A percentile compares a stretch with the other conserved stretches of the same genome.
Conservation (phyloP, 2,329 filamentous ascomycete genomes). For the Cercospora canescens region DNA sequence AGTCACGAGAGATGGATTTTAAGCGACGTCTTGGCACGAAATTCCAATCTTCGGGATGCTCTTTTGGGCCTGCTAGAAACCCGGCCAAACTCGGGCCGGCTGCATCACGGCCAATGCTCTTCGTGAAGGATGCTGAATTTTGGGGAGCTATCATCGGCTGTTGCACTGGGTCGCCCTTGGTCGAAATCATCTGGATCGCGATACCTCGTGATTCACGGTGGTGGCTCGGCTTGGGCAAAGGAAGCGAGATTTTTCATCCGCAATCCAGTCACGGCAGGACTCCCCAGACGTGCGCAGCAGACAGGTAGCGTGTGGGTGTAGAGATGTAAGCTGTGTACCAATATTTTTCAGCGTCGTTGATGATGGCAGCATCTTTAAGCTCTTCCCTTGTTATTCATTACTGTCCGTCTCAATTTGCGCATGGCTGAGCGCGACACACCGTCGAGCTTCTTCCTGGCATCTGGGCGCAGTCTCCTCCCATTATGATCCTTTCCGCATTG, state of each 20-base stretch:
- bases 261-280: neutral
- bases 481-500: neutral
- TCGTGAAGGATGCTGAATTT: neutral
- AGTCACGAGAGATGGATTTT: neutral
- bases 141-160: neutral
- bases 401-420: neutral
- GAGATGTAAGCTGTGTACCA: no score
- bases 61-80: neutral
- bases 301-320: no score
- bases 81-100: neutral
- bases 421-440: neutral
- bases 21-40: constrained; percentile 4
- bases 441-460: neutral
- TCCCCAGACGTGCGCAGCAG: neutral
- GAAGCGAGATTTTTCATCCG: neutral
- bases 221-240: neutral
- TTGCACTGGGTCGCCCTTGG: neutral
- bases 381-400: no score
- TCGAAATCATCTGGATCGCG: neutral
- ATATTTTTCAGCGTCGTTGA: no score
- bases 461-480: neutral
- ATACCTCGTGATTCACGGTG: neutral
- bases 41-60: constrained; percentile 3
- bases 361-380: no score
- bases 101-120: constrained; percentile 3